Conservation (phyloP, 345 rosid genomes). For the Turnera subulata region DNA sequence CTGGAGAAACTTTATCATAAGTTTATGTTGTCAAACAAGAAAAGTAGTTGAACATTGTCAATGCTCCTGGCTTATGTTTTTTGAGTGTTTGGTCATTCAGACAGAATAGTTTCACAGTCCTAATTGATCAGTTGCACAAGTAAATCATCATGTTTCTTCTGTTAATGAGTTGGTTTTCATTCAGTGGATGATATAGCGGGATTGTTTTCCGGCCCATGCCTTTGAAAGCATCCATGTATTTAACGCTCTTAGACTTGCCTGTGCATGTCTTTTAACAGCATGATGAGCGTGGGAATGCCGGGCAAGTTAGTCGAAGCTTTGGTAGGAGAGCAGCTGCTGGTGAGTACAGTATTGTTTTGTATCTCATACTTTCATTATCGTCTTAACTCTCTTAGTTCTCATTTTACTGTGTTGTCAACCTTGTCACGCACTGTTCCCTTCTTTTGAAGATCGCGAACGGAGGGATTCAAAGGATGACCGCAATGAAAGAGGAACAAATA, state of each 20-base stretch:
- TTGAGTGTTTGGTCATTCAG: background rate
- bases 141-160: background rate
- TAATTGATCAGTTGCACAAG: slow-evolving; percentile 14
- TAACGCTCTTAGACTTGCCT: slow-evolving; percentile 82
- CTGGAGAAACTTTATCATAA: too few relatives aligned
- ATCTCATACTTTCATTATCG: background rate
- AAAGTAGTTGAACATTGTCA: background rate
- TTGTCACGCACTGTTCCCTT: slow-evolving; percentile 10
- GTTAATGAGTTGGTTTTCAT: slow-evolving; percentile 34
- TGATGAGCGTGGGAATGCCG: slow-evolving; percentile 61
- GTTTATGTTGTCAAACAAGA: too few relatives aligned
- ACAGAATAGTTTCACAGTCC: slow-evolving; percentile 10
- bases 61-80: background rate
- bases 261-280: slow-evolving; percentile 87
- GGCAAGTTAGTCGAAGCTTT: slow-evolving; percentile 63
- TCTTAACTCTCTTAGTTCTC: background rate
- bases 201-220: slow-evolving; percentile 48
- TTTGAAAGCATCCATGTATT: slow-evolving; percentile 46
- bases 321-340: slow-evolving; percentile 50
- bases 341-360: slow-evolving; percentile 27
- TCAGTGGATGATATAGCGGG: slow-evolving; percentile 51
- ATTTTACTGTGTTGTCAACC: background rate
- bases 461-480: slow-evolving; percentile 50
- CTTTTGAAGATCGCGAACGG: slow-evolving; percentile 39
- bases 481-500: slow-evolving; percentile 36